Base-by-base conservation (phyloP, 2,329 filamentous ascomycete genomes). In the Ophiostoma triangulosporum region DNA sequence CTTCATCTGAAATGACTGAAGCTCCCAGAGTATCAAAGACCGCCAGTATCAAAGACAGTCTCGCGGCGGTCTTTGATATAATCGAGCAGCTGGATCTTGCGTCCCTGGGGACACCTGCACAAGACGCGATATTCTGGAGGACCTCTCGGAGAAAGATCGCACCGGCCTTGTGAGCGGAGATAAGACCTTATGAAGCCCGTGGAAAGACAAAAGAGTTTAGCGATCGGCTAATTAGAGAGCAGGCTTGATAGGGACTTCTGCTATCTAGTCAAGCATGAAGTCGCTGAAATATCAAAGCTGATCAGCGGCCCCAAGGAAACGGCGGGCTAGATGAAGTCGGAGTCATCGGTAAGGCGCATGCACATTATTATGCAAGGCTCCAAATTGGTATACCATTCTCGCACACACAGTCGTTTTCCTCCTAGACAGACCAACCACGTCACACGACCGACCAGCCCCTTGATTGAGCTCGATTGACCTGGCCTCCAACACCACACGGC, bases 121-220 rank as follows among this genome's bases (percentile, higher is more conserved):
- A 24, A 43, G 14, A 2, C 24, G 38, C 4, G 38, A 14, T 4
- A 43, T 15, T 9, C 24, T 43, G 38, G 38, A 59, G 26, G 54
- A 56, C 9, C 48, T 59, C 11, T 54, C 57, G 5, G 56, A 56
- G 32, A 55, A 54, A 51, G 57, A 59, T 26, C 57, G 57, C 1
- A 6, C 27, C 15, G 56, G 56, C 3, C 57, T 59, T 3, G 27
- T 57, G 31, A 51, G n/a, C 35, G 57, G 57, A 24, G 54, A 55
- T 35, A 56, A 52, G 22, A 52, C 7, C 12, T 56, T 57, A 24
- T 50, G 50, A 5, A 54, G 51, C 36, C 43, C 57, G 15, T 59
- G 57, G 57, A 50, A 56, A 8, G 54, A 59, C 17, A 46, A 45
- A n/a, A 11, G 57, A 56, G 32, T 59, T 59, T 49, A 55, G 40